phyloP scores from a whole-genome alignment of 495 filamentous ascomycete species.

The Podospora pseudocomata region DNA sequence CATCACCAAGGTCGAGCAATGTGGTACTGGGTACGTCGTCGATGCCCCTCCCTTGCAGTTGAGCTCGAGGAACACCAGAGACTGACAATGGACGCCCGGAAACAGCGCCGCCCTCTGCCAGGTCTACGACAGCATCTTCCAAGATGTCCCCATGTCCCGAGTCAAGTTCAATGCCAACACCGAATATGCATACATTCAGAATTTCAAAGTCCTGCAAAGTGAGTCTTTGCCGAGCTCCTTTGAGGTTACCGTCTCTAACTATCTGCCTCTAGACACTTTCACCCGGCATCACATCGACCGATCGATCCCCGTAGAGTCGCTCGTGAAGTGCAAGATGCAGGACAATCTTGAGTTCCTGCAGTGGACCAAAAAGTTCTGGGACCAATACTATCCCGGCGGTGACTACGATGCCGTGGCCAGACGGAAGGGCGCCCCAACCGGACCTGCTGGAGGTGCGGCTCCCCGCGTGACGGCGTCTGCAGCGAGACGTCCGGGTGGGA shows the following conservation, averaged over 20 bases:
- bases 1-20: slow-evolving; percentile 97
- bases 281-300: slow-evolving; percentile 81
- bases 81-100: slow-evolving; percentile 17
- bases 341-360: slow-evolving; percentile 99
- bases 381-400: slow-evolving; percentile 93
- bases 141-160: slow-evolving; percentile 91
- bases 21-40: slow-evolving; percentile 84
- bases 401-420: slow-evolving; percentile 89
- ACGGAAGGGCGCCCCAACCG: slow-evolving; percentile 71
- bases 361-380: slow-evolving; percentile 95
- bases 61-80: slow-evolving; percentile 14
- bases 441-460: slow-evolving; percentile 39
- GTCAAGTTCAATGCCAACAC: slow-evolving; percentile 98
- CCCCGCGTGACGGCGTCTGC: slow-evolving; percentile 49
- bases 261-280: slow-evolving; percentile 61
- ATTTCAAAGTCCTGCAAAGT: slow-evolving; percentile 97
- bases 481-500: slow-evolving; percentile 54
- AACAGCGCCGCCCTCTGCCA: slow-evolving; percentile 91
- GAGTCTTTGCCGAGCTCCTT: slow-evolving; percentile 34
- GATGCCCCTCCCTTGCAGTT: slow-evolving; percentile 39
- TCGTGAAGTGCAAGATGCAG: slow-evolving; percentile 99
- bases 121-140: slow-evolving; percentile 94
- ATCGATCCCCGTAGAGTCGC: slow-evolving; percentile 77
- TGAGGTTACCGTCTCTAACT: neutral
- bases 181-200: slow-evolving; percentile 96